Evolutionary conservation across 2,329 filamentous ascomycete genomes (phyloP).

Genomic region (Ceratocystis destructans): DNA sequence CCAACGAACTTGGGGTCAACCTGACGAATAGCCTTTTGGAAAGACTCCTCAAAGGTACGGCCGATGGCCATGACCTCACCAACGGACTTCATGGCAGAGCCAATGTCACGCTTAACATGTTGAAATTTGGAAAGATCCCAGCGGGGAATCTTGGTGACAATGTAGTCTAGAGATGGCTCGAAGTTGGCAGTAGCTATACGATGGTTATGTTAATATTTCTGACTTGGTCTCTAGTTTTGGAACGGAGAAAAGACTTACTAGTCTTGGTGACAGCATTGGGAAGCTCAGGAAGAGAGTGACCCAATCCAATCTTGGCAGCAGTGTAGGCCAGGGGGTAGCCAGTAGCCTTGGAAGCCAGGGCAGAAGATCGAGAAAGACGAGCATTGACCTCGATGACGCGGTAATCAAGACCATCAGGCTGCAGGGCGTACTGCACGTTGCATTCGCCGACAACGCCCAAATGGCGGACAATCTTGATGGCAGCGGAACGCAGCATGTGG

Average conservation of each 20-base stretch:
- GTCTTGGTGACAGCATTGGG: conserved; percentile 98
- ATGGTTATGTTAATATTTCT: conserved; percentile 1
- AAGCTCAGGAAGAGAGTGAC: conserved; percentile 85
- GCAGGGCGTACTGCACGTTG: conserved; percentile 94
- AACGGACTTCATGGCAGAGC: conserved; percentile 97
- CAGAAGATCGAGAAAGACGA: conserved; percentile 92
- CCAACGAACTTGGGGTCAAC: conserved; percentile 86
- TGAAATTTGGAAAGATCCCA: conserved; percentile 99
- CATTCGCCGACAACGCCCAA: conserved; percentile 96
- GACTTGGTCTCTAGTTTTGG: background rate
- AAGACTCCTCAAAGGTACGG: conserved; percentile 94
- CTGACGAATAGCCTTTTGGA: conserved; percentile 96
- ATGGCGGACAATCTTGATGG: conserved; percentile 97
- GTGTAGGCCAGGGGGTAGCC: conserved; percentile 96
- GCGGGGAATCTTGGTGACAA: conserved; percentile 95
- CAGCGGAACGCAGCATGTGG: conserved; percentile 94
- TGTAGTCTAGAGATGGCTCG: conserved; percentile 91
- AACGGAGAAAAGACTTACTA: conserved; percentile 28
- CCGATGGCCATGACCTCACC: conserved; percentile 99
- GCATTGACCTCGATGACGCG: conserved; percentile 98
- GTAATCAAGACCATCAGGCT: conserved; percentile 94
- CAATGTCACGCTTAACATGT: conserved; percentile 94
- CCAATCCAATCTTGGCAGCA: conserved; percentile 93
- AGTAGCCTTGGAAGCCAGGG: conserved; percentile 92
- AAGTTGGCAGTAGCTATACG: conserved; percentile 72